A percentile compares a stretch with the other conserved stretches of the same genome.
These are phyloP conservation scores for Fusarium sp. DNA, from an alignment of 2,329 filamentous ascomycete species.

Conservation along the genomic window DNA sequence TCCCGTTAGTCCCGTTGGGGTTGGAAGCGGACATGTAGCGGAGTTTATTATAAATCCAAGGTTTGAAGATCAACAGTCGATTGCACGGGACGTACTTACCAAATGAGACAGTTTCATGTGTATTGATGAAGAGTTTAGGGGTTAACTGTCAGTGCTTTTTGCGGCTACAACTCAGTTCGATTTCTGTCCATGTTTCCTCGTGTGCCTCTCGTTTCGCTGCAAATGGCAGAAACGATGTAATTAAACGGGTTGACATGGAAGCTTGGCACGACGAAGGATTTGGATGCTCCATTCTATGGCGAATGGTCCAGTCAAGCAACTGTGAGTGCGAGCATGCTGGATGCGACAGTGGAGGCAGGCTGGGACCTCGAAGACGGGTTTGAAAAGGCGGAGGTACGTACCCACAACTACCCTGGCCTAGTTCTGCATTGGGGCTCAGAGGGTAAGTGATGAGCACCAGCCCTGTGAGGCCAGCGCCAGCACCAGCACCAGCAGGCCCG, in stretches of 20 bases:
- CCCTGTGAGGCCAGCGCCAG: conserved; percentile 45
- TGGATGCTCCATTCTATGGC: conserved; percentile 11
- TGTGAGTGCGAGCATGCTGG: conserved; percentile 26
- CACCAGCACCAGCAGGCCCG: conserved; percentile 30
- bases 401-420: conserved; percentile 10
- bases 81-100: conserved; percentile 19
- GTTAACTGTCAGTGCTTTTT: conserved; percentile 1
- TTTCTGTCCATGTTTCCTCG: not conserved
- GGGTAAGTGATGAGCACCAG: conserved; percentile 39
- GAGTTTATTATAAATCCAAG: conserved; percentile 32
- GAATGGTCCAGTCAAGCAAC: conserved; percentile 15
- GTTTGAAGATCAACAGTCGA: conserved; percentile 18
- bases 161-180: not conserved
- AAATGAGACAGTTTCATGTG: conserved; percentile 39
- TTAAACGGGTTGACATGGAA: not conserved
- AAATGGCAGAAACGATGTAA: not conserved
- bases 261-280: conserved; percentile 18
- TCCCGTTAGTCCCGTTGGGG: conserved; percentile 4
- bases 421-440: conserved; percentile 32
- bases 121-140: conserved; percentile 20
- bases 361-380: not conserved
- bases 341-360: conserved; percentile 9
- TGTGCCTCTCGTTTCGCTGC: conserved; percentile 7
- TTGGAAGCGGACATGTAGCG: conserved; percentile 31
- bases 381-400: conserved; percentile 44